Evolutionary conservation across 139 green algal genomes (phyloP).

Genomic region (Nannochloris sp.): DNA sequence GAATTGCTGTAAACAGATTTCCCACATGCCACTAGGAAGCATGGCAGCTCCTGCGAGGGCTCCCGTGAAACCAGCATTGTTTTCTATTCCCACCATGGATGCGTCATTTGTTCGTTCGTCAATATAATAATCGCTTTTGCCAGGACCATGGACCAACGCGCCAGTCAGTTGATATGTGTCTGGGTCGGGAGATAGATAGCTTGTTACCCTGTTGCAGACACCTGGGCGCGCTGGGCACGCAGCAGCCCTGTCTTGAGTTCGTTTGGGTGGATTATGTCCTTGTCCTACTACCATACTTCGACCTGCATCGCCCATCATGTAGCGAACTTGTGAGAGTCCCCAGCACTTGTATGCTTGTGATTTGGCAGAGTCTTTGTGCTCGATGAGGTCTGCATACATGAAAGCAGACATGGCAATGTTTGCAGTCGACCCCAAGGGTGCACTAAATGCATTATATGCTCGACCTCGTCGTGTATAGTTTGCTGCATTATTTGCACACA

Average conservation of each 20-base stretch:
- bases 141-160: constrained; percentile 47
- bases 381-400: constrained; percentile 31
- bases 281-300: constrained; percentile 32
- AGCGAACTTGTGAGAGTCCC: constrained; percentile 43
- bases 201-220: constrained; percentile 28
- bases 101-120: constrained; percentile 27
- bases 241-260: constrained; percentile 45
- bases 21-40: constrained; percentile 22
- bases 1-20: constrained; percentile 26
- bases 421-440: constrained; percentile 39
- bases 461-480: constrained; percentile 37
- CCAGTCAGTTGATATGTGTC: constrained; percentile 51
- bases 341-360: constrained; percentile 46
- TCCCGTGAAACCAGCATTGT: constrained; percentile 41
- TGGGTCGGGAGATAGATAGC: constrained; percentile 29
- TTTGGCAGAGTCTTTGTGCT: neutral
- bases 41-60: constrained; percentile 12
- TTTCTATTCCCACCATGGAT: constrained; percentile 32
- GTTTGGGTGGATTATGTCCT: constrained; percentile 32
- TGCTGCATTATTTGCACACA: constrained; percentile 34
- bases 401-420: constrained; percentile 48
- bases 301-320: constrained; percentile 47
- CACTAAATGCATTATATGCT: constrained; percentile 33
- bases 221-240: constrained; percentile 35
- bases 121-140: constrained; percentile 32